phyloP scores from a whole-genome alignment of 306 rosid species.

The Canavalia gladiata region DNA sequence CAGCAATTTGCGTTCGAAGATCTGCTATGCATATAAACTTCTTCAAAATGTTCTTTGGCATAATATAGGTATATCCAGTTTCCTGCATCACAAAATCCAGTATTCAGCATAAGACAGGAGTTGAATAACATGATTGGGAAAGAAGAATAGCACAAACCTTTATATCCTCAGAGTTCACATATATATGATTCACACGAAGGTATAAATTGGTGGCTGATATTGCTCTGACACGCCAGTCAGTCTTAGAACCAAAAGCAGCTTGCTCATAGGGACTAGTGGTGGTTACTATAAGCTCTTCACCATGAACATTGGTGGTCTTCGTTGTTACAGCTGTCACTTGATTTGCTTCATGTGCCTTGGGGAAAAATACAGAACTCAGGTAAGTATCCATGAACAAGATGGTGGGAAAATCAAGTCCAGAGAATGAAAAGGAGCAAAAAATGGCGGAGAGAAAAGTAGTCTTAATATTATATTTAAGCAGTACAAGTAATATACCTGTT shows the following conservation, averaged over 20 bases:
- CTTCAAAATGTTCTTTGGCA: slow-evolving; percentile 98
- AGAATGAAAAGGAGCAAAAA: not conserved
- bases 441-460: not conserved
- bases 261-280: slow-evolving; percentile 99
- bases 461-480: not conserved
- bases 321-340: slow-evolving; percentile 97
- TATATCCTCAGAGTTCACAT: slow-evolving; percentile 97
- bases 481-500: slow-evolving; percentile 70
- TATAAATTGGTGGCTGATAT: slow-evolving; percentile 96
- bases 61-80: slow-evolving; percentile 98
- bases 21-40: slow-evolving; percentile 98
- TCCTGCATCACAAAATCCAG: slow-evolving; percentile 69
- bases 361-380: slow-evolving; percentile 35
- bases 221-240: slow-evolving; percentile 99
- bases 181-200: slow-evolving; percentile 97
- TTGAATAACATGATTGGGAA: not conserved
- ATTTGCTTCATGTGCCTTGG: slow-evolving; percentile 88
- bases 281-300: slow-evolving; percentile 94
- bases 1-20: slow-evolving; percentile 95
- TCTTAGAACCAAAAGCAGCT: slow-evolving; percentile 92
- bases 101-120: slow-evolving; percentile 34
- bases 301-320: slow-evolving; percentile 90
- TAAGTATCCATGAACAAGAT: not conserved
- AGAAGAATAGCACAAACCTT: slow-evolving; percentile 60
- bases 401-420: not conserved